These are phyloP conservation scores for Puccinia hordei DNA, from an alignment of 1,284 basidiomycete species.

Conservation along the genomic window DNA sequence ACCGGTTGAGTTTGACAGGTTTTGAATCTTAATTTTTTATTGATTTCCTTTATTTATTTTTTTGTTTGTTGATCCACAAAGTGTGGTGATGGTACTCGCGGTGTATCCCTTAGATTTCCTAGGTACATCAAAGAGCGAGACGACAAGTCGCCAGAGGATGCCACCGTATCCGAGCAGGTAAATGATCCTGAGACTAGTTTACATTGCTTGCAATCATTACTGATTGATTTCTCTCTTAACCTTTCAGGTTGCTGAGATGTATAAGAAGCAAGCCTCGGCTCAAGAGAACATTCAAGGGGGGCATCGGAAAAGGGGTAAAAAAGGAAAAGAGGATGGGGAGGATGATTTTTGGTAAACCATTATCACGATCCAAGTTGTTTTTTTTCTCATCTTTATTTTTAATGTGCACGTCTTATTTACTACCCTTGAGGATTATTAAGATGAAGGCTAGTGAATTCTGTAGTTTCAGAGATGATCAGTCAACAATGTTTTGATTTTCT, in stretches of 20 bases:
- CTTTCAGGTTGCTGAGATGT: slow-evolving; percentile 47
- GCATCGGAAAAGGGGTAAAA: slow-evolving; percentile 9
- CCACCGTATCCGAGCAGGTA: slow-evolving; percentile 44
- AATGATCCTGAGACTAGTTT: too few species aligned
- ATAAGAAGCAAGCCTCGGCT: slow-evolving; percentile 19
- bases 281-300: background rate
- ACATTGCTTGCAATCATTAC: too few species aligned
- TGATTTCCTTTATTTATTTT: too few species aligned
- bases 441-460: too few species aligned
- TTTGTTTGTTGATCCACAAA: background rate
- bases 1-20: background rate
- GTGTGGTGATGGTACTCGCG: slow-evolving; percentile 47
- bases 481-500: too few species aligned
- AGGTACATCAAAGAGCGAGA: slow-evolving; percentile 52
- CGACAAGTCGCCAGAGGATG: slow-evolving; percentile 47
- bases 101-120: slow-evolving; percentile 58
- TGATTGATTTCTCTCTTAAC: background rate
- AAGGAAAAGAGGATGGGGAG: slow-evolving; percentile 10
- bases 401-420: background rate
- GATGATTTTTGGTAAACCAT: slow-evolving; percentile 43
- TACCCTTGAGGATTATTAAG: too few species aligned
- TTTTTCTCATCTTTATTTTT: too few species aligned
- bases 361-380: background rate
- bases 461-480: too few species aligned
- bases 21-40: background rate